Base-by-base conservation (phyloP, 1,284 basidiomycete genomes). In the Cystobasidium sp. region DNA sequence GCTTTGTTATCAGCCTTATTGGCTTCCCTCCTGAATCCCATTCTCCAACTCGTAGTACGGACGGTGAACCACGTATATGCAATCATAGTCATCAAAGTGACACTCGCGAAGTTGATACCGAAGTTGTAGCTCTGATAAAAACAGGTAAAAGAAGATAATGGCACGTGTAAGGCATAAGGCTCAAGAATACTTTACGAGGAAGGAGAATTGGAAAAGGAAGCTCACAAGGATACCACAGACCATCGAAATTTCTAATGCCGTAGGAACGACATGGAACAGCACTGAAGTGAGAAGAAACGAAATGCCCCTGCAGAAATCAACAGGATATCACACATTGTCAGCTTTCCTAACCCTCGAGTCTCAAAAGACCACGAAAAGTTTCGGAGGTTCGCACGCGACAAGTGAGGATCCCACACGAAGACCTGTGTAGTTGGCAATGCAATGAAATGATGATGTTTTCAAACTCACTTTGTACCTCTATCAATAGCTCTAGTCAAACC, bases 91-190 rank as follows among this genome's bases (percentile, higher is more conserved):
- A 87, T 83, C 0, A 88, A 86, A 0, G 95, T 97, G 52, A 99
- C 90, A 0, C 91, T 92, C 1, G 97, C 96, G 83, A 96, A 99
- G 81, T 95, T 90, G 88, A 91, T 94, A 3, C 96, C 96, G 80
- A 97, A 99, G 81, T 98, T 97, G 82, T 93, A 98, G 2, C 92
- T 93, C n/a, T n/a, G n/a, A n/a, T n/a, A n/a, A n/a, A n/a, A n/a
- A n/a, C n/a, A n/a, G n/a, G n/a, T n/a, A n/a, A n/a, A n/a, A n/a
- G n/a, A n/a, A n/a, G n/a, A n/a, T n/a, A n/a, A n/a, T n/a, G n/a
- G n/a, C n/a, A n/a, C n/a, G n/a, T n/a, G n/a, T n/a, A n/a, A n/a
- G n/a, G n/a, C n/a, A n/a, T n/a, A n/a, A n/a, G n/a, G n/a, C n/a
- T n/a, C n/a, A n/a, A n/a, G n/a, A n/a, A n/a, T n/a, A n/a, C n/a